Base-by-base conservation (phyloP, 179 eudicot genomes). In the Dionaea muscipula region DNA sequence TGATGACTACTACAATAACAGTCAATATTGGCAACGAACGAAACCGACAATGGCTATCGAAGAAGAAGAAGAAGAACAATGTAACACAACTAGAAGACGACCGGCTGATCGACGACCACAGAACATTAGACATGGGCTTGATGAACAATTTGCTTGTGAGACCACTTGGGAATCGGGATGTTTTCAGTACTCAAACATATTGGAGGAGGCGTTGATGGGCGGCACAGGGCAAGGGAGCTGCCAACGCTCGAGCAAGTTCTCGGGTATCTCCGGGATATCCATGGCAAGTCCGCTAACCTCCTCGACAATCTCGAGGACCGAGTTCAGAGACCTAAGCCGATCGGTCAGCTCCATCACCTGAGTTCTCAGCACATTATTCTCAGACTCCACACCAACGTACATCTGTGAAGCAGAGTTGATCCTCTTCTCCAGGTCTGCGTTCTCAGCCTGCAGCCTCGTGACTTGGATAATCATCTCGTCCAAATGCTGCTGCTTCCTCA, bases 241-340 rank as follows among this genome's bases (percentile, higher is more conserved):
- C 95, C 97, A 89, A 0, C 94, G 97, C 76, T 81, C 89, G 14
- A 83, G 73, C 68, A 83, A 56, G 33, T 24, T 54, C 43, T 81
- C 85, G 7, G 95, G 94, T 25, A 88, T 68, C 46, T 76, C 83
- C 0, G 85, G 85, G 3, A 81, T 81, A 56, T 89, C 97, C 73
- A 83, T 53, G 0, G 61, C 64, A 2, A 77, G 26, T 13, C 94
- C 95, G 48, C 82, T 81, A 28, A 79, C 90, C 47, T 79, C 80
- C 53, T 81, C 84, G 4, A 78, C 81, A 37, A 79, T 73, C 54
- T 78, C 71, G 48, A 86, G 62, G 39, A 89, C 75, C 0, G 83
- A 61, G 48, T 86, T 86, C 61, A 86, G 47, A 1, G 83, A 78
- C 15, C 66, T 52, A 51, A 89, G 62, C 20, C 89, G 52, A 53